Conservation (phyloP, 768 basidiomycete species). For the Serpula lacrymans region DNA sequence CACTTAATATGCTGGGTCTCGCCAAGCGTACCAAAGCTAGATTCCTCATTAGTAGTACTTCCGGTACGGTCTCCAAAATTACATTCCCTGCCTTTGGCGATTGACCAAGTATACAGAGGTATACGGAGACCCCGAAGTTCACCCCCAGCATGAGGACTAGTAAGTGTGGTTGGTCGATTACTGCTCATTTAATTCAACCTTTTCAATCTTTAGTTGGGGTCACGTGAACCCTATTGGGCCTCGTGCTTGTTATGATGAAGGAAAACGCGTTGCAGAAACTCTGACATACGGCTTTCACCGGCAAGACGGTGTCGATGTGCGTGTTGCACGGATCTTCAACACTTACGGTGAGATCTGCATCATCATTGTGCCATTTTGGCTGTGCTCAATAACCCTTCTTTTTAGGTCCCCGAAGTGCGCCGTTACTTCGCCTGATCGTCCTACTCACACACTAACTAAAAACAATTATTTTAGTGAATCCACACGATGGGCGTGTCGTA, state of each 20-base stretch:
- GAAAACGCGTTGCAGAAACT: conserved; percentile 98
- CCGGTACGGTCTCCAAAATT: conserved; percentile 69
- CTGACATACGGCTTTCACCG: conserved; percentile 94
- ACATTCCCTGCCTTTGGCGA: neutral
- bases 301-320: conserved; percentile 93
- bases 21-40: conserved; percentile 97
- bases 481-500: conserved; percentile 94
- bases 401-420: conserved; percentile 61
- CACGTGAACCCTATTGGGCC: conserved; percentile 98
- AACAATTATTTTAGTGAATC: conserved; percentile 66
- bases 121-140: conserved; percentile 97
- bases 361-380: neutral
- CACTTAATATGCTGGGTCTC: conserved; percentile 96
- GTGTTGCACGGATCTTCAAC: conserved; percentile 98
- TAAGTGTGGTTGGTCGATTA: conserved; percentile 35
- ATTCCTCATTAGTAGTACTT: conserved; percentile 94
- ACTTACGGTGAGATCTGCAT: conserved; percentile 59
- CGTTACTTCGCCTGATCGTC: conserved; percentile 13
- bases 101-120: conserved; percentile 61
- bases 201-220: conserved; percentile 67
- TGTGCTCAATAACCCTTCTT: neutral
- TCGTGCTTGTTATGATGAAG: conserved; percentile 99
- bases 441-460: conserved; percentile 11
- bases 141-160: conserved; percentile 97
- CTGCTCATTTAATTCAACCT: conserved; percentile 9